phyloP scores from a whole-genome alignment of 148 eudicot species.

The Bassia scoparia region DNA sequence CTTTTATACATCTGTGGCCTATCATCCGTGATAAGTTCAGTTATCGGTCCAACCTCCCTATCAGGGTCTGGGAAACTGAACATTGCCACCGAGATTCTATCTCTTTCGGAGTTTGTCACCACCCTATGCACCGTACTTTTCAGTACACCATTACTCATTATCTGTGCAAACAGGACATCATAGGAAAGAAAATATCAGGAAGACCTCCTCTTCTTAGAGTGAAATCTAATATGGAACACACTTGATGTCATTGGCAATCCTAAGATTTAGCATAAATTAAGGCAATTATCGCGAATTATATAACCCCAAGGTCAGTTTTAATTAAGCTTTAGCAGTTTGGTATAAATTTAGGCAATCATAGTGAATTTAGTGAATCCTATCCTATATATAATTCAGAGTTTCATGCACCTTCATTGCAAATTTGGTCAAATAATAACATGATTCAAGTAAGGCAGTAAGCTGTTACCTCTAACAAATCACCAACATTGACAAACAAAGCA shows the following conservation, averaged over 20 bases:
- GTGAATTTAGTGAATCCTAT: too few species aligned
- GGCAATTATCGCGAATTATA: too few species aligned
- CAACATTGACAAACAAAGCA: conserved; percentile 42
- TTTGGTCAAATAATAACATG: conserved; percentile 4
- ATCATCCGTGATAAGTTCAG: conserved; percentile 35
- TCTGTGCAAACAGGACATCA: conserved; percentile 23
- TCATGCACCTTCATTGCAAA: too few species aligned
- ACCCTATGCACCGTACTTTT: conserved; percentile 54
- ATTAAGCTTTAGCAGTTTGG: too few species aligned
- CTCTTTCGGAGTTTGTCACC: conserved; percentile 34
- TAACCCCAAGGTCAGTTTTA: too few species aligned
- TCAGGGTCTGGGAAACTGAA: conserved; percentile 31
- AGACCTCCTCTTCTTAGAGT: neutral
- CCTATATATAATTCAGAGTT: too few species aligned
- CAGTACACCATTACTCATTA: conserved; percentile 50
- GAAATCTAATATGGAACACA: neutral
- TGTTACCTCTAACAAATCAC: conserved; percentile 53
- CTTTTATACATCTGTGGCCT: conserved; percentile 40
- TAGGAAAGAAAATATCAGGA: neutral
- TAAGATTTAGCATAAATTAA: neutral
- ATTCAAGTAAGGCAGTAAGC: neutral
- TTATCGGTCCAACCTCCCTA: conserved; percentile 40
- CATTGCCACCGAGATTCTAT: conserved; percentile 43
- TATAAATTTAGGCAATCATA: too few species aligned
- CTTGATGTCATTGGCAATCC: neutral